These are phyloP conservation scores for Suillus subaureus DNA, from an alignment of 768 basidiomycete species.

Conservation along the genomic window DNA sequence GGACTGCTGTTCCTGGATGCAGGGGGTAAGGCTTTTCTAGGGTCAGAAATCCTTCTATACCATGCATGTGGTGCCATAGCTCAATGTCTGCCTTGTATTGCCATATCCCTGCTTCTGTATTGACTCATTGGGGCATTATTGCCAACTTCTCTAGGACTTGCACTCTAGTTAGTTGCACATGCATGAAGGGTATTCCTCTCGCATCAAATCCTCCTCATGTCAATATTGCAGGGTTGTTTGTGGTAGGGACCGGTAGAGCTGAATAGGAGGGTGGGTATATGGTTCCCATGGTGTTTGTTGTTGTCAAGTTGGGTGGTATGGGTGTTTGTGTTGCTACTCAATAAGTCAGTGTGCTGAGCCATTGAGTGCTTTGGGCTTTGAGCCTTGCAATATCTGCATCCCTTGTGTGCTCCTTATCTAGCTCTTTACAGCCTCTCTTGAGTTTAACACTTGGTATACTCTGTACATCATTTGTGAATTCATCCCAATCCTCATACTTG, in stretches of 20 bases:
- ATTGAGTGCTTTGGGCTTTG: not conserved
- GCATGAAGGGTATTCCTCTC: not conserved
- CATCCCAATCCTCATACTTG: not conserved
- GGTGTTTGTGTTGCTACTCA: fast-evolving
- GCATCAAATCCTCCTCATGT: not conserved
- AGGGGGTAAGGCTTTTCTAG: too few relatives aligned
- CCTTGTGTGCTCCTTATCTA: not conserved
- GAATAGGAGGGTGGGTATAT: not conserved
- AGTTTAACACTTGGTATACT: not conserved
- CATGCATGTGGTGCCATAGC: too few relatives aligned
- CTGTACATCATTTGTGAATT: not conserved
- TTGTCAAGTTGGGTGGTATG: not conserved
- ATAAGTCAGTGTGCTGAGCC: not conserved
- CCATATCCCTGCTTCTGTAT: too few relatives aligned
- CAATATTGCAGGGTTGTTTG: not conserved
- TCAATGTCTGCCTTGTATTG: too few relatives aligned
- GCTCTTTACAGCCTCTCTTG: not conserved
- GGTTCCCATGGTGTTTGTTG: not conserved
- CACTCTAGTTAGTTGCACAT: too few relatives aligned
- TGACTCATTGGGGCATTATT: too few relatives aligned
- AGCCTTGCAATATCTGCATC: not conserved
- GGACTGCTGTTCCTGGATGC: too few relatives aligned
- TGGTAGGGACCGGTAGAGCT: too few relatives aligned
- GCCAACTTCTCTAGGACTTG: too few relatives aligned
- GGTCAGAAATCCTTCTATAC: too few relatives aligned